Conservation (phyloP, 306 rosid genomes). For the Cicer judaicum region DNA sequence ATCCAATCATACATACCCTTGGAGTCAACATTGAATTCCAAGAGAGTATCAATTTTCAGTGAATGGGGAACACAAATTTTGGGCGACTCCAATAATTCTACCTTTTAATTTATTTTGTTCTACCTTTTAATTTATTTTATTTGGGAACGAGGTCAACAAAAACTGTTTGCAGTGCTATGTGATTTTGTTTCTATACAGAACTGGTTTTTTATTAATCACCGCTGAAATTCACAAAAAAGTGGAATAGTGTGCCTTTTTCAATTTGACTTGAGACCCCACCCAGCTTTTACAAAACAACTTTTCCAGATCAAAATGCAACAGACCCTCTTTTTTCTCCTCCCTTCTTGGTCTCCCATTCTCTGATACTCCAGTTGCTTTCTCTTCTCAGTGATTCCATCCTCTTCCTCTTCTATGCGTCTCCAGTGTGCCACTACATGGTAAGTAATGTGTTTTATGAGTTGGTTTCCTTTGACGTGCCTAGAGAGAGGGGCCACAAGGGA, state of each 20-base stretch:
- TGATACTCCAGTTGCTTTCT: neutral
- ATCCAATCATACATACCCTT: neutral
- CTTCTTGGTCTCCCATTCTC: neutral
- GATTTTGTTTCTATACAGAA: neutral
- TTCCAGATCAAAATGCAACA: neutral
- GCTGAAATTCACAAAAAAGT: neutral
- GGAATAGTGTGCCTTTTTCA: neutral
- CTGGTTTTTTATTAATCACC: neutral
- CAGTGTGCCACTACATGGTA: neutral
- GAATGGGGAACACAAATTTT: no score
- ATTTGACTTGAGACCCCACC: neutral
- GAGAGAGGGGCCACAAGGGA: neutral
- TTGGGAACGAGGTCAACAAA: neutral
- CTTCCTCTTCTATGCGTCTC: neutral
- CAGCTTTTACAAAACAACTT: neutral
- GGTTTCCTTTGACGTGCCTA: neutral
- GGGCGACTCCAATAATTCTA: no score
- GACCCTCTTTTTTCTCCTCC: neutral
- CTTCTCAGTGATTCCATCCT: neutral
- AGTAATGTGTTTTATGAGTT: neutral
- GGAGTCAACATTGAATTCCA: neutral
- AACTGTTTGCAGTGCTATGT: neutral
- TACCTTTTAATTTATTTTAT: no score
- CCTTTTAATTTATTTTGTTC: no score
- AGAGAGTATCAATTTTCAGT: no score